A percentile compares a stretch with the other conserved stretches of the same genome.
phyloP scores from a whole-genome alignment of 768 basidiomycete genomes.

The Podaxis sp. region DNA sequence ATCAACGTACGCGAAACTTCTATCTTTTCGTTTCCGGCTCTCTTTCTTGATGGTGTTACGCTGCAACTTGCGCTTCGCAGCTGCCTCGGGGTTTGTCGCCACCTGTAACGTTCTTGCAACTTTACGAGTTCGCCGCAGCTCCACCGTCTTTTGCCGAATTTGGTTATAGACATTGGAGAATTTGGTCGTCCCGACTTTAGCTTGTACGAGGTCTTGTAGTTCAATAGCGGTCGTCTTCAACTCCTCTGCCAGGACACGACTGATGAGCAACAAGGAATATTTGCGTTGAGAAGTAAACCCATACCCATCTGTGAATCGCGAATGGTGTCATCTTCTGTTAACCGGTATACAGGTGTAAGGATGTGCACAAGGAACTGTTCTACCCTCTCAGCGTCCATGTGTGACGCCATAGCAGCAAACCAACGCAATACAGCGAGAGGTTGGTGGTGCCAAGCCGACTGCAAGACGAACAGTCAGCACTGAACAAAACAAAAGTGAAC shows the following conservation, averaged over 20 bases:
- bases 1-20: conserved; percentile 28
- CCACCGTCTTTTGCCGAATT: conserved; percentile 70
- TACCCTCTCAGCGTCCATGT: conserved; percentile 58
- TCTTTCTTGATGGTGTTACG: conserved; percentile 80
- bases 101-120: conserved; percentile 58
- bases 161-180: conserved; percentile 80
- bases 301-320: conserved; percentile 77
- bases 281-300: conserved; percentile 23
- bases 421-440: conserved; percentile 81
- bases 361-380: conserved; percentile 81
- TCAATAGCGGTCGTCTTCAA: conserved; percentile 80
- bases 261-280: not conserved
- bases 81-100: conserved; percentile 70
- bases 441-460: conserved; percentile 85
- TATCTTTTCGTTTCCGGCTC: conserved; percentile 76
- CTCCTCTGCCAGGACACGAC: conserved; percentile 57
- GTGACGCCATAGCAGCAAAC: conserved; percentile 89
- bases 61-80: conserved; percentile 73
- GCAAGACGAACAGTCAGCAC: conserved; percentile 15
- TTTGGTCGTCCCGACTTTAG: conserved; percentile 82
- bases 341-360: conserved; percentile 81
- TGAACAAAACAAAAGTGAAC: conserved; percentile 1
- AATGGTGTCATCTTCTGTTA: conserved; percentile 84
- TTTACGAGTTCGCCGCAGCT: conserved; percentile 71
- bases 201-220: conserved; percentile 83